Base-by-base conservation (phyloP, 371 early-diverging fungal genomes). In the Mortierella sp. region DNA sequence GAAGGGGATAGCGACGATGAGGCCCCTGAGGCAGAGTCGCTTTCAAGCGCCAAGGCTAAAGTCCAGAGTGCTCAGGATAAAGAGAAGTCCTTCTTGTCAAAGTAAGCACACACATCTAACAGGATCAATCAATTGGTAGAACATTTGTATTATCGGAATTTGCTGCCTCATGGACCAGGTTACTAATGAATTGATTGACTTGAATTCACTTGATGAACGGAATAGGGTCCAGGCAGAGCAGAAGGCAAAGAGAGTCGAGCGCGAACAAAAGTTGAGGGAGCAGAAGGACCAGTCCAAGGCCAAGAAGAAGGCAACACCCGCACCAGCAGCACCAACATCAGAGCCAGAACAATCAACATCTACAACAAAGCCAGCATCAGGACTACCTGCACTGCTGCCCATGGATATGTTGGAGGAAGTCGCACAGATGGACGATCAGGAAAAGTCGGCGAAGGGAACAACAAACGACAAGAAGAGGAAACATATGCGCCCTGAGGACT, bases 401-500 rank as follows among this genome's bases (percentile, higher is more conserved):
- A 79, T 82, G 80, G 82, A 86, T 27, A 79, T 86, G 68, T 68
- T 86, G 27, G 87, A 86, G 49, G 79, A 82, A 7, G 87, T 82
- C 0, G 87, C 83, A 12, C 54, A 82, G 41, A 80, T 86, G 87
- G 87, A 86, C 21, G 72, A 58, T 7, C 72, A 78, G 54, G 56
- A 55, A 44, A 35, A 18, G 18, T 35, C 32, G 16, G 32, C 32
- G 32, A 16, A 32, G 41, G 41, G 41, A 35, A 7, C 60, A 27
- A 11, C 75, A 11, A 78, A 78, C 43, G 76, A 70, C 44, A 78
- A 78, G 54, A 80, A 78, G 79, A 75, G 79, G 71, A 86, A 86
- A 56, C 82, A 86, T 63, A 79, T 86, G 80, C 77, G 82, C 1
- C 87, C 80, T 14, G 87, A 86, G 68, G 87, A 86, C 65, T 86